Conservation (phyloP, 2,329 filamentous ascomycete species). For the Epichloe sp. region DNA sequence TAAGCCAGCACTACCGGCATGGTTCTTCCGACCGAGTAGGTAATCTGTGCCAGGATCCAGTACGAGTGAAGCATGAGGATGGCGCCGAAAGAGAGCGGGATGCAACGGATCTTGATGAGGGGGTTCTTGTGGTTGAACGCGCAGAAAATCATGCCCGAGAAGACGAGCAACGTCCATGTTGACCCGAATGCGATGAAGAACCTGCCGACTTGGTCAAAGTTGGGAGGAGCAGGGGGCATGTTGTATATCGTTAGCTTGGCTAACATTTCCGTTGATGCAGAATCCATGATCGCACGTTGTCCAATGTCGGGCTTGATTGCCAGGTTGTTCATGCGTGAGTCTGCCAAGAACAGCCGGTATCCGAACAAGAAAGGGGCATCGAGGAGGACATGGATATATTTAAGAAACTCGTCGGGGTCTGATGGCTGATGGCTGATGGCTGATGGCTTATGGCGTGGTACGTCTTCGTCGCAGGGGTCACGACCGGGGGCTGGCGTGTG, state of each 20-base stretch:
- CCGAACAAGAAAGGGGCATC: too few relatives aligned
- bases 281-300: background rate
- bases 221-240: conserved; percentile 13
- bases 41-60: conserved; percentile 28
- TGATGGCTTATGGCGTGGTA: too few relatives aligned
- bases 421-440: too few relatives aligned
- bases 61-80: conserved; percentile 25
- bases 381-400: background rate
- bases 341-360: too few relatives aligned
- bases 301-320: too few relatives aligned
- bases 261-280: background rate
- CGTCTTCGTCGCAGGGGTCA: too few relatives aligned
- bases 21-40: conserved; percentile 27
- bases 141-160: conserved; percentile 23
- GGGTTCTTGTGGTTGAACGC: conserved; percentile 19
- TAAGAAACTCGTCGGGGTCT: too few relatives aligned
- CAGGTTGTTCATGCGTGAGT: too few relatives aligned
- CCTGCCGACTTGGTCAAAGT: conserved; percentile 16
- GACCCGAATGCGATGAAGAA: conserved; percentile 17
- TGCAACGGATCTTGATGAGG: conserved; percentile 26
- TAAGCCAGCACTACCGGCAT: conserved; percentile 30
- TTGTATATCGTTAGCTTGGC: conserved; percentile 3
- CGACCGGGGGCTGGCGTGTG: too few relatives aligned
- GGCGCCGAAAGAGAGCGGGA: conserved; percentile 22
- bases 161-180: conserved; percentile 16